Conservation (phyloP, 202 grass and related monocot genomes). For the Zoysia matrella region DNA sequence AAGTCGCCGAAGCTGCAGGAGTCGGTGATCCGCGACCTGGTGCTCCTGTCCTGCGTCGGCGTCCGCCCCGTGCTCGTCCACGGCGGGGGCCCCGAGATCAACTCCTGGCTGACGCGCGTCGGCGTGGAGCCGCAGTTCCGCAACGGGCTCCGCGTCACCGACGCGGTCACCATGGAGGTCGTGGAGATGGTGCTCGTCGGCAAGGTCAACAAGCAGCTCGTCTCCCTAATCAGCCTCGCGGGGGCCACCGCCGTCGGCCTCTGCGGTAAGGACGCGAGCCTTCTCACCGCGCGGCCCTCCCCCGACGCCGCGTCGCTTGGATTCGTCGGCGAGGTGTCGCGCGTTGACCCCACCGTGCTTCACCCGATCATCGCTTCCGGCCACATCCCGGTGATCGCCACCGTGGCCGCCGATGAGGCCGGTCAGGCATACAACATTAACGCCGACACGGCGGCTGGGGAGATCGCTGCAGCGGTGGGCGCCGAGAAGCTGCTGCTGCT, state of each 20-base stretch:
- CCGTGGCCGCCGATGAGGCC: constrained; percentile 72
- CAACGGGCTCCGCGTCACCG: constrained; percentile 81
- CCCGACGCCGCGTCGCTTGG: constrained; percentile 67
- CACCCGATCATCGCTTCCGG: constrained; percentile 59
- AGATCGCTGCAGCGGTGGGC: constrained; percentile 73
- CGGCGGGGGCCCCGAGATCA: constrained; percentile 78
- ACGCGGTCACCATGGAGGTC: constrained; percentile 84
- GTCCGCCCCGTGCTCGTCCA: constrained; percentile 75
- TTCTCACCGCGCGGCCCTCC: constrained; percentile 76
- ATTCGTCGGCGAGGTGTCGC: constrained; percentile 75
- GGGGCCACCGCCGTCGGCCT: constrained; percentile 69
- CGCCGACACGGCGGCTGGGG: constrained; percentile 71
- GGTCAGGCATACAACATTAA: constrained; percentile 92
- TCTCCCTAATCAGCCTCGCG: constrained; percentile 75
- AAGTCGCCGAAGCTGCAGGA: constrained; percentile 72
- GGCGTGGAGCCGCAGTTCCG: constrained; percentile 71
- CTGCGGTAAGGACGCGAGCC: constrained; percentile 87
- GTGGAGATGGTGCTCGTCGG: constrained; percentile 94
- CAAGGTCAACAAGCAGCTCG: constrained; percentile 89
- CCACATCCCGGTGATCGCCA: constrained; percentile 89
- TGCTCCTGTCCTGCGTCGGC: constrained; percentile 88
- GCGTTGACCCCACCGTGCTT: constrained; percentile 69
- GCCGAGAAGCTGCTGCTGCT: constrained; percentile 85
- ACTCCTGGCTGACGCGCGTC: constrained; percentile 73
- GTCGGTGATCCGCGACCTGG: constrained; percentile 83